A percentile compares a stretch with the other conserved stretches of the same genome.
These are phyloP conservation scores for Adansonia madagascariensis DNA, from an alignment of 441 rosid species.

Conservation along the genomic window DNA sequence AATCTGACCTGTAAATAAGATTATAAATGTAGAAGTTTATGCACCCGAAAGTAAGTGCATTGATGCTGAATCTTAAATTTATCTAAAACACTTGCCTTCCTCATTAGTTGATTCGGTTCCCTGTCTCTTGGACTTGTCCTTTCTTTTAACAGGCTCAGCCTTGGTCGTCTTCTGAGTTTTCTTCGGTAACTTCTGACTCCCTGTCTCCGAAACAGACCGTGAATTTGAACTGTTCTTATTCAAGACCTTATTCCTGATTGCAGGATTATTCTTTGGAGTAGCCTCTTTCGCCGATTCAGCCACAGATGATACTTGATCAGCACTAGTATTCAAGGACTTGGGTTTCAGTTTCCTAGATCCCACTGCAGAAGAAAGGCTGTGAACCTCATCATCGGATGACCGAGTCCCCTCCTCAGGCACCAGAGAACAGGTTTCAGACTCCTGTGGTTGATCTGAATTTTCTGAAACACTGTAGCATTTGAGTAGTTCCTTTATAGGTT, in stretches of 20 bases:
- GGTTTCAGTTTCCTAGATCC: conserved; percentile 56
- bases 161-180: conserved; percentile 56
- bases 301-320: conserved; percentile 40
- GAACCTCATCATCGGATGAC: conserved; percentile 67
- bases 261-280: conserved; percentile 42
- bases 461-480: conserved; percentile 57
- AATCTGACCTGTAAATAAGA: conserved; percentile 44
- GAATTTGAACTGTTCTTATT: conserved; percentile 46
- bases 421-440: conserved; percentile 59
- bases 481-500: conserved; percentile 56
- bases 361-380: conserved; percentile 45
- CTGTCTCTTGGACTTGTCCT: conserved; percentile 43
- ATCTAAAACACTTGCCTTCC: conserved; percentile 47
- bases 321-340: conserved; percentile 52
- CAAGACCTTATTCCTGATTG: conserved; percentile 43
- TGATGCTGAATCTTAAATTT: not conserved
- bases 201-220: conserved; percentile 45
- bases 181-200: conserved; percentile 48
- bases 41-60: not conserved
- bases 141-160: conserved; percentile 44
- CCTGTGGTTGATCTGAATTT: conserved; percentile 53
- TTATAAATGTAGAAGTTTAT: conserved; percentile 5
- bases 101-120: conserved; percentile 45
- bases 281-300: conserved; percentile 43
- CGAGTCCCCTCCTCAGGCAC: conserved; percentile 61